Evolutionary conservation across 2,329 filamentous ascomycete species (phyloP).

Genomic region (Tolypocladium cylindrosporum): DNA sequence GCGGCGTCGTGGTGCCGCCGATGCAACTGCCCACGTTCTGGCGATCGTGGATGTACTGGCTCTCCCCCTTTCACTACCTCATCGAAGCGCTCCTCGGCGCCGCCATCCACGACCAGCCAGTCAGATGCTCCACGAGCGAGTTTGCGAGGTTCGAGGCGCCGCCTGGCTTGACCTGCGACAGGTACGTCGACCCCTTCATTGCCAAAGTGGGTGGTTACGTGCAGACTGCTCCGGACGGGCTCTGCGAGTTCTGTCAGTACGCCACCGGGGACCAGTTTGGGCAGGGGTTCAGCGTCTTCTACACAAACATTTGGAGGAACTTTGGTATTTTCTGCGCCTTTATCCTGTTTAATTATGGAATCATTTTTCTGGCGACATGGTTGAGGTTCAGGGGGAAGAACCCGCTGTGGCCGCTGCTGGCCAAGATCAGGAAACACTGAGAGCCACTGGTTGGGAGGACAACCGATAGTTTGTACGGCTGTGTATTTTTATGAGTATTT

Average conservation of each 20-base stretch:
- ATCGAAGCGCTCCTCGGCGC: conserved; percentile 51
- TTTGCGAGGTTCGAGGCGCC: conserved; percentile 52
- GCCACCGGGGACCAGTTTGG: conserved; percentile 51
- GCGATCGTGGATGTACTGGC: conserved; percentile 54
- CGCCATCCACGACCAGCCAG: conserved; percentile 41
- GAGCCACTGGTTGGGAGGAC: neutral
- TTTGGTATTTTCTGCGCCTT: conserved; percentile 57
- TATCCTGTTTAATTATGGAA: conserved; percentile 50
- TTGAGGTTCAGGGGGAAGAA: conserved; percentile 29
- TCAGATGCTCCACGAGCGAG: conserved; percentile 46
- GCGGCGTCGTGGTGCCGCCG: conserved; percentile 58
- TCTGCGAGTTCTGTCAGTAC: conserved; percentile 57
- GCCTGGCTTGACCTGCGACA: conserved; percentile 45
- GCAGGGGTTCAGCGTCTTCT: conserved; percentile 47
- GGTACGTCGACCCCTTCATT: conserved; percentile 47
- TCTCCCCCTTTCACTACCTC: conserved; percentile 59
- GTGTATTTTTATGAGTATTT: neutral
- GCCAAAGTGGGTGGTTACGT: conserved; percentile 50
- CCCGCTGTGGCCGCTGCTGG: conserved; percentile 19
- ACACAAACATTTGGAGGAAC: conserved; percentile 52
- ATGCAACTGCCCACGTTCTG: conserved; percentile 50
- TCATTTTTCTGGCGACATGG: conserved; percentile 29
- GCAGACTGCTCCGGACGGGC: conserved; percentile 37
- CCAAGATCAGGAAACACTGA: conserved; percentile 8
- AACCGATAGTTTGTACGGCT: neutral